A percentile compares a stretch with the other conserved stretches of the same genome.
Conservation (phyloP, 495 filamentous ascomycete genomes). For the Xylaria castorea region DNA sequence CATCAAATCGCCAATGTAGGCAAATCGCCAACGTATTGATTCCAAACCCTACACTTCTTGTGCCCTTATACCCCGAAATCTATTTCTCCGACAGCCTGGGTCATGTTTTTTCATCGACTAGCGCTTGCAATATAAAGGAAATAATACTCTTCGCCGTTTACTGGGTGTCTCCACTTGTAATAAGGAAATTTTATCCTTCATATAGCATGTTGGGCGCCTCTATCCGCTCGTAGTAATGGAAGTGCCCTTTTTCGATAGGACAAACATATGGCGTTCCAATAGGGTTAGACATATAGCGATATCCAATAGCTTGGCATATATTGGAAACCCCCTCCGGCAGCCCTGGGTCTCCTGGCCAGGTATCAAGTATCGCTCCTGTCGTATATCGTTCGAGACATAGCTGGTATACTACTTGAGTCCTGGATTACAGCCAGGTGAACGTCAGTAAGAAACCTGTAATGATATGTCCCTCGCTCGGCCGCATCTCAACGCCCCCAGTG, state of each 20-base stretch:
- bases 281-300: constrained; percentile 1
- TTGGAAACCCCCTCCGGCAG: neutral
- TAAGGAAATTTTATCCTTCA: neutral
- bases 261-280: neutral
- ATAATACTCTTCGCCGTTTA: neutral
- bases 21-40: neutral
- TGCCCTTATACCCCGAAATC: too few relatives aligned
- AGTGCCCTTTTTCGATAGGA: neutral
- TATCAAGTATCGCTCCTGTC: neutral
- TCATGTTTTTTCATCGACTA: neutral
- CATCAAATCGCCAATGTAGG: neutral
- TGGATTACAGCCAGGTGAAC: neutral
- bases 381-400: neutral
- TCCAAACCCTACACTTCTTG: neutral
- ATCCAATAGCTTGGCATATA: constrained; percentile 8
- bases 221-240: neutral
- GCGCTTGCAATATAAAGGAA: neutral
- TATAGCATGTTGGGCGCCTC: neutral
- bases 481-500: too few relatives aligned
- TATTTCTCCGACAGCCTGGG: neutral
- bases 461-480: neutral
- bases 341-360: neutral
- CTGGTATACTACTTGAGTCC: neutral
- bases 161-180: neutral
- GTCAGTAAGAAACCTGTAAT: neutral